Evolutionary conservation across 2,329 filamentous ascomycete species (phyloP).

Genomic region (Rutstroemia sp.): DNA sequence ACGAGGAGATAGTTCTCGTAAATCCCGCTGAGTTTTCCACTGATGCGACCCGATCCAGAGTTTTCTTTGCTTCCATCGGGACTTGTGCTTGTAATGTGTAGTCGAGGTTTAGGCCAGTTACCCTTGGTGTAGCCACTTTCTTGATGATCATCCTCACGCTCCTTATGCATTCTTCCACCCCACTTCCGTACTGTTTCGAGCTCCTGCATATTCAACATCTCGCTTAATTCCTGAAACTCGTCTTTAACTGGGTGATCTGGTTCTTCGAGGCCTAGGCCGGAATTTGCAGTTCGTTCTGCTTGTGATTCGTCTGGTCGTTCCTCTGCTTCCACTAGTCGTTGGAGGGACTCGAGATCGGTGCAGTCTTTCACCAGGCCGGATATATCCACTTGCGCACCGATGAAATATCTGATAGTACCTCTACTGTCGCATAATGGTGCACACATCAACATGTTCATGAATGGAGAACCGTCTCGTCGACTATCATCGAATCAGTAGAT

Average conservation of each 20-base stretch:
- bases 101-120: constrained; percentile 35
- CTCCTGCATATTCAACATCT: constrained; percentile 64
- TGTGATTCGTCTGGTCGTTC: constrained; percentile 25
- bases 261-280: constrained; percentile 6
- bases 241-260: constrained; percentile 38
- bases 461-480: constrained; percentile 58
- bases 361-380: constrained; percentile 55
- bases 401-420: constrained; percentile 55
- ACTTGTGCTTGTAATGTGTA: constrained; percentile 34
- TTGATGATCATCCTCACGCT: constrained; percentile 38
- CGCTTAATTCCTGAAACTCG: constrained; percentile 57
- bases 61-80: constrained; percentile 16
- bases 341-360: constrained; percentile 51
- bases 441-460: constrained; percentile 60
- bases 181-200: constrained; percentile 54
- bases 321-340: constrained; percentile 33
- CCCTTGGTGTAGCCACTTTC: constrained; percentile 27
- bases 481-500: constrained; percentile 27
- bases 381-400: constrained; percentile 60
- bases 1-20: constrained; percentile 57
- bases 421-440: constrained; percentile 56
- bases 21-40: constrained; percentile 34
- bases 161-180: constrained; percentile 56
- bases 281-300: constrained; percentile 10
- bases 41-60: constrained; percentile 11